A percentile compares a stretch with the other conserved stretches of the same genome.
Evolutionary conservation across 805 yeast genomes (phyloP).

Genomic region (Ogataea kodamae): DNA sequence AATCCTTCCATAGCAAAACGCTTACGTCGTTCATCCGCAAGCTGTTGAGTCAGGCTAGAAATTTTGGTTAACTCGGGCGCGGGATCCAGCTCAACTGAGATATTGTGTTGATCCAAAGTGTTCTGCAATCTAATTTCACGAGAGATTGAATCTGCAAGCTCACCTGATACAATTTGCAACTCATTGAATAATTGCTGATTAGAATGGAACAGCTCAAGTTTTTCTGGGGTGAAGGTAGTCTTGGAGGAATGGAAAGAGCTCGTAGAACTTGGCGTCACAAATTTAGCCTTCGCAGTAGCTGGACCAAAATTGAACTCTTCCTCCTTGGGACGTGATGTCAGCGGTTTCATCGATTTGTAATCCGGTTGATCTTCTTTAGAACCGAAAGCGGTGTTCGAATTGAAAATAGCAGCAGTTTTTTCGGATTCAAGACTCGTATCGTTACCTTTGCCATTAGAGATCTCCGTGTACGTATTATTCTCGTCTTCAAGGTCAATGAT

Average conservation of each 20-base stretch:
- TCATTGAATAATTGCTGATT: slow-evolving; percentile 59
- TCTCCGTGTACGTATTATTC: slow-evolving; percentile 2
- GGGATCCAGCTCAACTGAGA: slow-evolving; percentile 27
- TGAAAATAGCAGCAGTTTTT: slow-evolving; percentile 5
- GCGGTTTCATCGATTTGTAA: neutral
- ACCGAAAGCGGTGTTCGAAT: slow-evolving; percentile 7
- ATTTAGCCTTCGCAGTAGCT: slow-evolving; percentile 5
- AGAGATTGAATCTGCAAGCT: slow-evolving; percentile 66
- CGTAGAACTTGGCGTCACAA: neutral
- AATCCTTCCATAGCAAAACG: slow-evolving; percentile 72
- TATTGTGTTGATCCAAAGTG: slow-evolving; percentile 26
- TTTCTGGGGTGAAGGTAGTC: slow-evolving; percentile 48
- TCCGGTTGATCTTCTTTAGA: slow-evolving; percentile 1
- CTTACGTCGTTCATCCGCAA: slow-evolving; percentile 62
- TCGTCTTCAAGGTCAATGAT: slow-evolving; percentile 18
- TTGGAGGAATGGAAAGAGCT: neutral
- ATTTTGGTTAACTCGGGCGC: slow-evolving; percentile 42
- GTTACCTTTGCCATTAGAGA: slow-evolving; percentile 2
- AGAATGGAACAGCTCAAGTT: slow-evolving; percentile 57
- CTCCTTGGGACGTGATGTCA: slow-evolving; percentile 1
- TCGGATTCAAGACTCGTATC: slow-evolving; percentile 6
- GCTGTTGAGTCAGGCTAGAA: slow-evolving; percentile 49
- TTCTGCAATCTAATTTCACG: slow-evolving; percentile 63
- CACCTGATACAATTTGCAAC: slow-evolving; percentile 64
- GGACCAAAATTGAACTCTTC: slow-evolving; percentile 14